Percentiles rank a stretch among this genome's conserved stretches.
Evolutionary conservation across 2,329 filamentous ascomycete species (phyloP).

Genomic region (Penicillium sp.): DNA sequence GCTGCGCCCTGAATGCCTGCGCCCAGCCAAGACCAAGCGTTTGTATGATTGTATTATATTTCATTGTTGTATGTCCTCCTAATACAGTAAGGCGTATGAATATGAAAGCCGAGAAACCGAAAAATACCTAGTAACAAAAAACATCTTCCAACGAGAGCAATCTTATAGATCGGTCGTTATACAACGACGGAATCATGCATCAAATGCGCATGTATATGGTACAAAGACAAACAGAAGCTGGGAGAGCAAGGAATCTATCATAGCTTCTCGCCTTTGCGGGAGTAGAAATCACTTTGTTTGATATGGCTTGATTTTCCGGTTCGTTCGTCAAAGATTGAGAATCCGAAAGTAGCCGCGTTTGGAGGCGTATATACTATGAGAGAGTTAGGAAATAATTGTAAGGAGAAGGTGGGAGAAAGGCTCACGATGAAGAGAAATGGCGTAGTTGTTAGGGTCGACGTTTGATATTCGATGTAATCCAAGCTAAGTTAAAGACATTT

Average conservation of each 20-base stretch:
- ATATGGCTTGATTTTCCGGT: slow-evolving; percentile 73
- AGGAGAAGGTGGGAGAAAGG: slow-evolving; percentile 12
- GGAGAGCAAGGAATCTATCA: slow-evolving; percentile 9
- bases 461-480: slow-evolving; percentile 83
- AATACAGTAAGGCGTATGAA: neutral
- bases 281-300: slow-evolving; percentile 68
- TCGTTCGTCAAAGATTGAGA: slow-evolving; percentile 72
- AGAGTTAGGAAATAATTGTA: slow-evolving; percentile 1
- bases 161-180: neutral
- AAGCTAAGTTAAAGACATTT: slow-evolving; percentile 46
- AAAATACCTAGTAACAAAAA: neutral
- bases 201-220: neutral
- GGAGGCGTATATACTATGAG: slow-evolving; percentile 74
- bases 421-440: slow-evolving; percentile 75
- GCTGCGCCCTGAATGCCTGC: neutral
- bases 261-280: slow-evolving; percentile 46
- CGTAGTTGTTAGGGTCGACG: slow-evolving; percentile 64
- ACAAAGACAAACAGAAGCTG: neutral
- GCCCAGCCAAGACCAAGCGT: no score
- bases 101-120: neutral
- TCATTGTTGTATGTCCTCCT: neutral
- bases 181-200: neutral
- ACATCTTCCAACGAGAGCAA: neutral
- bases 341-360: slow-evolving; percentile 78
- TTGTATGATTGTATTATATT: neutral